Evolutionary conservation across 73 alveolate species (phyloP).

Genomic region (Tetrahymena malaccensis): DNA sequence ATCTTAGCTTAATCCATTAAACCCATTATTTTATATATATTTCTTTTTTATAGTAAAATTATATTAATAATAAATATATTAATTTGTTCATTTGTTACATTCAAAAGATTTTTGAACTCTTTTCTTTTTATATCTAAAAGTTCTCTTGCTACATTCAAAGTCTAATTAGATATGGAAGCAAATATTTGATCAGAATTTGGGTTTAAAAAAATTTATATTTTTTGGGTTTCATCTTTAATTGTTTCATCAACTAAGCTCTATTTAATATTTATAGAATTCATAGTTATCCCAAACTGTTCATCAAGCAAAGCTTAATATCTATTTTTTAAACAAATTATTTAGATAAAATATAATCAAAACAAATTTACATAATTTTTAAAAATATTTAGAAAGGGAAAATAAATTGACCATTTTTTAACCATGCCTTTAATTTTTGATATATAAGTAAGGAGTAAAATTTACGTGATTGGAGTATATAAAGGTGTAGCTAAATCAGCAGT

Average conservation of each 20-base stretch:
- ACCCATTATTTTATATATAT: neutral
- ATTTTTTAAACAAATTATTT: no score
- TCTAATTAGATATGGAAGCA: neutral
- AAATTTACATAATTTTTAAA: no score
- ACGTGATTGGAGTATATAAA: neutral
- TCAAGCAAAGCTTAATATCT: neutral
- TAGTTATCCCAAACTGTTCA: neutral
- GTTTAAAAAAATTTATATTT: no score
- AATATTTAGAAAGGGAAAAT: no score
- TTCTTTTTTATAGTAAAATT: neutral
- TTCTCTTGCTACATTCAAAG: neutral
- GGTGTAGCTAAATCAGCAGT: neutral
- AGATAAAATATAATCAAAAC: no score
- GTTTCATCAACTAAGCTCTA: neutral
- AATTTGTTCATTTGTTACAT: neutral
- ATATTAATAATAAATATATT: no score
- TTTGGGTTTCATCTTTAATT: neutral
- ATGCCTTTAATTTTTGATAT: no score
- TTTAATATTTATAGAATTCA: neutral
- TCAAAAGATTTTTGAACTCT: neutral
- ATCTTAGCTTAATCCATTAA: neutral
- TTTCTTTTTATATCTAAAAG: neutral
- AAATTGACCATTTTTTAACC: no score
- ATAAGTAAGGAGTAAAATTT: no score
- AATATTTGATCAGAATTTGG: neutral